phyloP scores from a whole-genome alignment of 441 rosid species.

The Gossypium laxum region DNA sequence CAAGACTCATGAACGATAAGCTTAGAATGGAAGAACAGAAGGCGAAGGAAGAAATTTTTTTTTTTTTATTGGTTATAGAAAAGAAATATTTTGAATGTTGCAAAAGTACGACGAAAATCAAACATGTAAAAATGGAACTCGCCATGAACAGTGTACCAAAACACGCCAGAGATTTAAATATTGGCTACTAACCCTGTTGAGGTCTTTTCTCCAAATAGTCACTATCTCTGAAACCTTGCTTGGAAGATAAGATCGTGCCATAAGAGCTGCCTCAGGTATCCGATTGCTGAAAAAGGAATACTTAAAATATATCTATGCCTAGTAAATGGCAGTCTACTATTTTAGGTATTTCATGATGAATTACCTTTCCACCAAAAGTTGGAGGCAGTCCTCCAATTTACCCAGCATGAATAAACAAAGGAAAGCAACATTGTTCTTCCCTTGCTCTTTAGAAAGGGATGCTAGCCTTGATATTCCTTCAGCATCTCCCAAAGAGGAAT shows the following conservation, averaged over 20 bases:
- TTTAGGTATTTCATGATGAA: conserved; percentile 15
- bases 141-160: too few relatives aligned
- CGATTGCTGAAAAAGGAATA: conserved; percentile 61
- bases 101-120: background rate
- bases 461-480: conserved; percentile 75
- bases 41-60: too few relatives aligned
- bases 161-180: conserved; percentile 10
- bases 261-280: conserved; percentile 95
- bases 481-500: conserved; percentile 87
- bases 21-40: too few relatives aligned
- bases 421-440: conserved; percentile 81
- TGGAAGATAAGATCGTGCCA: conserved; percentile 95
- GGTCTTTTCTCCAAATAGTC: conserved; percentile 81
- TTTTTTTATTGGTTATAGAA: too few relatives aligned
- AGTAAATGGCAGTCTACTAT: conserved; percentile 4
- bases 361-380: conserved; percentile 83
- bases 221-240: conserved; percentile 93
- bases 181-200: conserved; percentile 54
- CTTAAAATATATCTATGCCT: conserved; percentile 18
- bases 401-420: conserved; percentile 89
- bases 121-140: background rate
- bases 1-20: background rate
- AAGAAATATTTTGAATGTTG: too few relatives aligned
- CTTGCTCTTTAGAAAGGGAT: conserved; percentile 79
- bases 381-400: conserved; percentile 81